Evolutionary conservation across 2,329 filamentous ascomycete genomes (phyloP), one percentile per base, ranked within the genome.

Genomic region (Endoconidiophora polonica): DNA sequence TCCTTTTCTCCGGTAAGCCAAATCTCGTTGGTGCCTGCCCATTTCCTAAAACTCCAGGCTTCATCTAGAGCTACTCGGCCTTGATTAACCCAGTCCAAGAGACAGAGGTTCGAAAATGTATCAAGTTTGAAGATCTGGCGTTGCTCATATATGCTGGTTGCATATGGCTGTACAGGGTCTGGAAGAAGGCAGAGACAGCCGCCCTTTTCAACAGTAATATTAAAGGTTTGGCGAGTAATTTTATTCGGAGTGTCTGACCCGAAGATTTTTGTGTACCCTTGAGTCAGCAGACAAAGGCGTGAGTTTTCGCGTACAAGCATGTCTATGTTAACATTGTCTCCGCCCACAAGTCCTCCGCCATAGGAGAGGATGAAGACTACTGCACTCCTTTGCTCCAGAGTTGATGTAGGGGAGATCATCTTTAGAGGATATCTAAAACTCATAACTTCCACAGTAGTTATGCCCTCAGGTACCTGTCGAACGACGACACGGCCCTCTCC

Each of bases 381-480:
- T 6, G 87, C 73, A 51, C 84, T 84, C 55, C 74, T 71, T 51
- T 79, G 73, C 39, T 74, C 68, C 44, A 73, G 71, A 4, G 79
- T 69, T 9, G 82, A 76, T 12, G 80, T 73, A 1, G 90, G 86
- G 0, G 87, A 83, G 54, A 98, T 85, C 52, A 98, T 75, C 64
- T 98, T 98, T 44, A 98, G 73, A 1, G 91, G 91, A 60, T 96
- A 98, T 62, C 94, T 86, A 62, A 93, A 96, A 36, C 80, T 81
- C 56, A 94, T 76, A 29, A 73, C 76, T 54, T 81, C 77, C 26
- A 94, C 73, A 43, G 79, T 78, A 12, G 85, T 85, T 44, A 75
- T 75, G 23, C 75, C 73, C 29, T 81, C 79, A 36, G 88, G 85
- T 7, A 88, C 72, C 4, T 84, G 67, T 18, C 76, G 76, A 52